A percentile compares a stretch with the other conserved stretches of the same genome.
Evolutionary conservation across 805 yeast species (phyloP).

Genomic region (Starmerella cellae): DNA sequence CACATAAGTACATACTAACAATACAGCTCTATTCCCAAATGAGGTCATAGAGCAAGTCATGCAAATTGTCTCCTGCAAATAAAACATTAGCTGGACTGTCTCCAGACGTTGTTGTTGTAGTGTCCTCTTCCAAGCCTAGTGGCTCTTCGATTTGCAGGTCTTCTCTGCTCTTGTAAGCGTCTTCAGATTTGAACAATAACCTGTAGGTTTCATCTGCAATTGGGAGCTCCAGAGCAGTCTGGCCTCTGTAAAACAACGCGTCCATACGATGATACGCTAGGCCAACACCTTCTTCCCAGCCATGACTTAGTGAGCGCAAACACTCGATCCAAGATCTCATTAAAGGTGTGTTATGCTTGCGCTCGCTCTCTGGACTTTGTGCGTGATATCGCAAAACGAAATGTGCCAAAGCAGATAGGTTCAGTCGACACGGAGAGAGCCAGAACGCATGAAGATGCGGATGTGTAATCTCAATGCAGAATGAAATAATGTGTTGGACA

Average conservation of each 20-base stretch:
- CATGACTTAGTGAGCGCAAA: slow-evolving; percentile 24
- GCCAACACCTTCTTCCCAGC: slow-evolving; percentile 30
- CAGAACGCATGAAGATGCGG: slow-evolving; percentile 28
- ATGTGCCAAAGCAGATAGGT: slow-evolving; percentile 26
- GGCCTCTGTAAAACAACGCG: slow-evolving; percentile 25
- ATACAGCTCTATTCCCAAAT: slow-evolving; percentile 5
- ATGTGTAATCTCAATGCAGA: slow-evolving; percentile 26
- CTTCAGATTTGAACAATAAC: neutral
- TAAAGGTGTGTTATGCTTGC: slow-evolving; percentile 20
- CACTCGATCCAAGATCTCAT: slow-evolving; percentile 27
- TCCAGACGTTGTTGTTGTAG: neutral
- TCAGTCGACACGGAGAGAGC: slow-evolving; percentile 25
- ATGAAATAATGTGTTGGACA: slow-evolving; percentile 23
- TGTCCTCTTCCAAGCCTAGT: slow-evolving; percentile 11
- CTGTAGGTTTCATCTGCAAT: slow-evolving; percentile 1
- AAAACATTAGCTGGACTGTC: neutral
- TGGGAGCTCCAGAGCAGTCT: slow-evolving; percentile 9
- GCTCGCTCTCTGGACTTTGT: slow-evolving; percentile 24
- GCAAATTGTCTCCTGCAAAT: slow-evolving; percentile 9
- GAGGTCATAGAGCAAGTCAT: slow-evolving; percentile 12
- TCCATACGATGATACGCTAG: slow-evolving; percentile 26
- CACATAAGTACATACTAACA: neutral
- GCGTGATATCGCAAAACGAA: slow-evolving; percentile 26
- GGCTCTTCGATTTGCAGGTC: slow-evolving; percentile 6
- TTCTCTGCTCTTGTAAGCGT: neutral